Evolutionary conservation across 2,329 filamentous ascomycete genomes (phyloP), one percentile per base, ranked within the genome.

Genomic region (Aspergillus udagawae): DNA sequence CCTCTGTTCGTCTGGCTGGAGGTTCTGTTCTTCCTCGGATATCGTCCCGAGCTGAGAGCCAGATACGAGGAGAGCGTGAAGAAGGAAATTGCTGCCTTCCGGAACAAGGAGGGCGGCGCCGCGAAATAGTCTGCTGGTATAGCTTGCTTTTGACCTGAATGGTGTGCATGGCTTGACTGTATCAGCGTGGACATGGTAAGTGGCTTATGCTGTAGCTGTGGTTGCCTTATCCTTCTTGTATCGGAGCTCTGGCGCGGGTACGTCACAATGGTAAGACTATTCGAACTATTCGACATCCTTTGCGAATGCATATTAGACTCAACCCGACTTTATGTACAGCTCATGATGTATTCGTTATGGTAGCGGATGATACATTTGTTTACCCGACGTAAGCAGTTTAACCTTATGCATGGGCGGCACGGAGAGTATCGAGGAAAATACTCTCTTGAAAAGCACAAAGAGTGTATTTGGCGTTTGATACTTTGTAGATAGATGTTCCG

Each of bases 1-100:
- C 94, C 94, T 8, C 88, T 99, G 69, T 99, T 97, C 67, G 93
- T 97, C 57, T 99, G 94, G 90, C 88, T 99, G 67, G 92, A 97
- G 78, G 77, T 95, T 25, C 82, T 99, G 27, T 99, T 99, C 80
- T 86, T 82, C 68, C 84, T 95, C 52, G 94, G 94, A 51, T 99
- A 97, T 76, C 85, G 94, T 58, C 90, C 88, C 1, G 92, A 96
- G 73, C 80, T 99, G 65, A 91, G 93, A 77, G 82, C 83, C 59
- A 86, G 93, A 52, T 85, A 97, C 48, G 86, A 93, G 60, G 86
- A 87, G 71, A 86, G 83, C 41, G 90, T 97, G 3, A 77, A 86
- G 70, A 80, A 84, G 65, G 91, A 96, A 72, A 82, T 97, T 63
- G 82, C 84, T 65, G 94, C 91, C 75, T 87, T 92, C 71, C 86